phyloP scores from a whole-genome alignment of 768 basidiomycete species.

The Trametes maxima region DNA sequence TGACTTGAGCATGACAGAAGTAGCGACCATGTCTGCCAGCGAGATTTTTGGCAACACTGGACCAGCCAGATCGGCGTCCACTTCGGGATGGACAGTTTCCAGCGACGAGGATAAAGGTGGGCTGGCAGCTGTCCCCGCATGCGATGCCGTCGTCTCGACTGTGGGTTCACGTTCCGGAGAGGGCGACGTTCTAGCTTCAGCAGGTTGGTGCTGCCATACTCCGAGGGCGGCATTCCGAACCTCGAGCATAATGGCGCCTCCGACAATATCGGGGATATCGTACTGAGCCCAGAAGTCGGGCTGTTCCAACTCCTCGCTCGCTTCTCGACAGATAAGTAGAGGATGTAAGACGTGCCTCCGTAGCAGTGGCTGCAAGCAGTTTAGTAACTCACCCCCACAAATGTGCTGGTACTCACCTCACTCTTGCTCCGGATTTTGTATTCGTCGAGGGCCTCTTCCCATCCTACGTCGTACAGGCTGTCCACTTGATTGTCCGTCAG shows the following conservation, averaged over 20 bases:
- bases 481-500: slow-evolving; percentile 51
- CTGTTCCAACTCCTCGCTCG: slow-evolving; percentile 61
- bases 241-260: slow-evolving; percentile 71
- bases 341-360: slow-evolving; percentile 77
- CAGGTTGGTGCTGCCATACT: slow-evolving; percentile 33
- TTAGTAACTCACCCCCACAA: neutral
- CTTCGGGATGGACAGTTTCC: slow-evolving; percentile 13
- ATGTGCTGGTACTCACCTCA: slow-evolving; percentile 53
- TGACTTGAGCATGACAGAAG: slow-evolving; percentile 73
- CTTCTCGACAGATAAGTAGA: slow-evolving; percentile 66
- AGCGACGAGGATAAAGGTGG: slow-evolving; percentile 9
- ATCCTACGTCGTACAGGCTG: slow-evolving; percentile 67
- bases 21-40: slow-evolving; percentile 74
- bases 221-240: slow-evolving; percentile 58
- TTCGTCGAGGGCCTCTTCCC: slow-evolving; percentile 71
- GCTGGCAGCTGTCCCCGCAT: neutral
- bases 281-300: slow-evolving; percentile 70
- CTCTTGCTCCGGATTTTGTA: slow-evolving; percentile 70
- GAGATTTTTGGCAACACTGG: slow-evolving; percentile 43
- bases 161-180: slow-evolving; percentile 1
- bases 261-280: slow-evolving; percentile 60
- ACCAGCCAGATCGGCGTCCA: neutral
- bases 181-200: neutral
- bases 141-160: neutral
- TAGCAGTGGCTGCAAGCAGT: slow-evolving; percentile 56